Evolutionary conservation across 2,329 filamentous ascomycete genomes (phyloP), one percentile per base, ranked within the genome.

Genomic region (Apiospora hydei): DNA sequence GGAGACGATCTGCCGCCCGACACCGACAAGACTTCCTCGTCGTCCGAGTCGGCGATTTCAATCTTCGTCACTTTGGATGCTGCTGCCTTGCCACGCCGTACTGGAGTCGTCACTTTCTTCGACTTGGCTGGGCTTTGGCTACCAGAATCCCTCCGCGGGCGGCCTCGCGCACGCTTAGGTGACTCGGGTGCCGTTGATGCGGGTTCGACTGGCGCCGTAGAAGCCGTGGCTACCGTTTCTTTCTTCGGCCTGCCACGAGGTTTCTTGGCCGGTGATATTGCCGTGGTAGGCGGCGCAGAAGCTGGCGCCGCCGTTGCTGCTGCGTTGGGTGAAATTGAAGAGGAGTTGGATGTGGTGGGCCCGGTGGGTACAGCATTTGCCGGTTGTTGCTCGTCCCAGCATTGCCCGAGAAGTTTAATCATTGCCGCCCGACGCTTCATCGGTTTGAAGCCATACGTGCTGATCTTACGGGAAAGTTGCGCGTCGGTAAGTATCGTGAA

Each of bases 381-480:
- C 67, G 76, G 26, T 86, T 34, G 82, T 78, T 90, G 90, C 72
- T 89, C 90, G 75, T 88, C 82, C 92, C 93, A 95, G 79, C 93
- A 95, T 77, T 90, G 88, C 69, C 93, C 84, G 16, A 95, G 83
- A 14, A 94, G 81, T 1, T 89, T 84, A 73, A 95, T 90, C 91
- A 94, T 94, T 11, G 89, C 89, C 68, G 87, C 85, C 24, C 93
- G 87, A 71, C 85, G 89, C 78, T 91, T 93, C 43, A 95, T 84
- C 0, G 91, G 84, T 78, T 95, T 95, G 81, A 95, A 95, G 0
- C 92, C 92, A 77, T 90, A 94, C 0, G 85, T 84, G 6, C 87
- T 83, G 64, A 95, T 83, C 77, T 92, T 87, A 71, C 86, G 88
- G 3, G 89, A 83, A 21, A 95, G 83, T 72, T 93, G 88, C 11